phyloP scores from a whole-genome alignment of 768 basidiomycete species.

The Tulasnella sp. region DNA sequence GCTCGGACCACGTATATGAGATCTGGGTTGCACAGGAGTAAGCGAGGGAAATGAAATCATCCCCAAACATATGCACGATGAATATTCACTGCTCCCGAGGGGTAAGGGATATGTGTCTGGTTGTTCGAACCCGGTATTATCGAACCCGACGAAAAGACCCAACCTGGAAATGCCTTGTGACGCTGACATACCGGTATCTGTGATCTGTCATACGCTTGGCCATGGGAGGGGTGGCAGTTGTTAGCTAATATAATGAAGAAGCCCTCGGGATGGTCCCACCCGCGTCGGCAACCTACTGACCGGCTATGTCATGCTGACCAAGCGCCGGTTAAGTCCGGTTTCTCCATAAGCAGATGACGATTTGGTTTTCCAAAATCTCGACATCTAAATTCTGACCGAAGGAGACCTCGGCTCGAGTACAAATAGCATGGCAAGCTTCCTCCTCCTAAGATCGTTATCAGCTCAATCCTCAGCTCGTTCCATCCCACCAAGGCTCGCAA shows the following conservation, averaged over 20 bases:
- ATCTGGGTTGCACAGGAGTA: too few relatives aligned
- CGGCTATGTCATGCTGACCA: not conserved
- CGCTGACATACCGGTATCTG: not conserved
- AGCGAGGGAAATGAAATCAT: too few relatives aligned
- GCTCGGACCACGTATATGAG: too few relatives aligned
- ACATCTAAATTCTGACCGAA: not conserved
- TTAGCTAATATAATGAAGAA: not conserved
- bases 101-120: too few relatives aligned
- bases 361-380: slow-evolving; percentile 3
- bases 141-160: too few relatives aligned
- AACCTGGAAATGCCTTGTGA: not conserved
- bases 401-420: not conserved
- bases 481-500: slow-evolving; percentile 3
- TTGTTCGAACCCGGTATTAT: too few relatives aligned
- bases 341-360: slow-evolving; percentile 1
- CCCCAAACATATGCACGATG: too few relatives aligned
- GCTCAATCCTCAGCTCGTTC: not conserved
- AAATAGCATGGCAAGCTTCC: slow-evolving; percentile 15
- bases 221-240: not conserved
- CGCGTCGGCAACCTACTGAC: not conserved
- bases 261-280: not conserved
- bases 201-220: not conserved
- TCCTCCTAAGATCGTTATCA: slow-evolving; percentile 13
- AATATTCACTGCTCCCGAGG: too few relatives aligned
- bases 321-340: not conserved